Evolutionary conservation across 1,284 basidiomycete species (phyloP), one percentile per base, ranked within the genome.

Genomic region (Sporisorium reilianum): DNA sequence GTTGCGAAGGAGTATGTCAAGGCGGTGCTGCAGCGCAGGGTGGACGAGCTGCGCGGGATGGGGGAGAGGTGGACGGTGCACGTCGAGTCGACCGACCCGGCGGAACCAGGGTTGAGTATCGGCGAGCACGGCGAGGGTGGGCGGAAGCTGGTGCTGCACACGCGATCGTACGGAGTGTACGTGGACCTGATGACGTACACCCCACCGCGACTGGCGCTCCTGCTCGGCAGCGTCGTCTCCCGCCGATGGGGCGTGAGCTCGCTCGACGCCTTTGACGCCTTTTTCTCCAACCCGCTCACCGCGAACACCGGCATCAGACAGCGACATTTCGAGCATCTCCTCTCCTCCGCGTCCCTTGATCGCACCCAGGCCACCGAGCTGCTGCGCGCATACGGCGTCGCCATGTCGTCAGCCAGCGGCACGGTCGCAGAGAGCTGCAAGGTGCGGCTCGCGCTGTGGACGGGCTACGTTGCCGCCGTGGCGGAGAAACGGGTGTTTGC

Each of bases 111-210:
- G 0, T 4, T 71, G 1, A 30, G 30, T 12, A 40, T 66, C 28
- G 12, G 3, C 34, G 14, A 30, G 34, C 34, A 14, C 23, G 12
- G 1, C 3, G 22, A 4, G 38, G n/a, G 38, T 41, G 16, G 22
- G 0, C 32, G n/a, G 40, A 55, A 11, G 18, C 10, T 75, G 44
- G 36, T 51, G 11, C 32, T 89, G n/a, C 86, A 75, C 6, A 87
- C 91, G 38, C 85, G 88, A 11, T 88, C 90, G 9, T 87, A 89
- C 0, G 85, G 86, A 5, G 86, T 90, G 67, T 91, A 89, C 83
- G 87, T 87, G 2, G 85, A 88, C 25, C 80, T 90, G 23, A 84
- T 90, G 42, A 73, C 86, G 8, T 84, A 86, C 10, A 89, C 89
- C 1, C 88, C 88, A 0, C 48, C 74, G 2, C 63, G 64, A 28